A percentile compares a stretch with the other conserved stretches of the same genome.
These are phyloP conservation scores for Canariomyces notabilis DNA, from an alignment of 2,329 filamentous ascomycete genomes.

Conservation along the genomic window DNA sequence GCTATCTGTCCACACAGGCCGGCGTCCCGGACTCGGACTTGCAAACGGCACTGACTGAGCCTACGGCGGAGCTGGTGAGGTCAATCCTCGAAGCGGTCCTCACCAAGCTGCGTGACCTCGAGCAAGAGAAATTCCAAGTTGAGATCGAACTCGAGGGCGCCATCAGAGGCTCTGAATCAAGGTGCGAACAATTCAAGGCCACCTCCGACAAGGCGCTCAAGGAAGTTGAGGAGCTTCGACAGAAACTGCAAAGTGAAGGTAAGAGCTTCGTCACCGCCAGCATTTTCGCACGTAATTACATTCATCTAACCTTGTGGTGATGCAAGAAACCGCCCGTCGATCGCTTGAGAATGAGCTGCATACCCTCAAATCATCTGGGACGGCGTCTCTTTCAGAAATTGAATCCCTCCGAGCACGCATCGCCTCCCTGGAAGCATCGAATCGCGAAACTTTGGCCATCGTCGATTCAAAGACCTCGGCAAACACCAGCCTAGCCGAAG, in stretches of 20 bases:
- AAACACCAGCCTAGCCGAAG: conserved; percentile 78
- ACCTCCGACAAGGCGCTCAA: conserved; percentile 78
- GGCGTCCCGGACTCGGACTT: conserved; percentile 62
- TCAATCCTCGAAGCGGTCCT: conserved; percentile 70
- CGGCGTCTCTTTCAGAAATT: conserved; percentile 68
- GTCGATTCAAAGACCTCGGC: conserved; percentile 85
- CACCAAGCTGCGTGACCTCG: conserved; percentile 75
- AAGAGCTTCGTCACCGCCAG: conserved; percentile 20
- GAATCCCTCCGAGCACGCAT: conserved; percentile 78
- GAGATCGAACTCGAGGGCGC: conserved; percentile 93
- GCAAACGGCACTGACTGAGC: conserved; percentile 55
- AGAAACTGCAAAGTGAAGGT: conserved; percentile 81
- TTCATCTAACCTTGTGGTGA: conserved; percentile 18
- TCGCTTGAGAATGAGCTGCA: conserved; percentile 78
- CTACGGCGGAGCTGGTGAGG: conserved; percentile 73
- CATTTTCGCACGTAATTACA: not conserved
- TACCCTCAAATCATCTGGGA: conserved; percentile 67
- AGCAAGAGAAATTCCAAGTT: conserved; percentile 79
- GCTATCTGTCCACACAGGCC: conserved; percentile 68
- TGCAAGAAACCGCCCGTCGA: conserved; percentile 67
- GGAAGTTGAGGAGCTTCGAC: conserved; percentile 75
- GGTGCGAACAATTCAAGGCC: conserved; percentile 74
- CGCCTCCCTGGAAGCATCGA: conserved; percentile 80
- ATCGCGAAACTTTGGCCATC: conserved; percentile 81
- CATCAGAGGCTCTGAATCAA: conserved; percentile 75